Percentiles rank a stretch among this genome's conserved stretches.
phyloP scores from a whole-genome alignment of 169 alveolate genomes.

The Plasmodium relictum region DNA sequence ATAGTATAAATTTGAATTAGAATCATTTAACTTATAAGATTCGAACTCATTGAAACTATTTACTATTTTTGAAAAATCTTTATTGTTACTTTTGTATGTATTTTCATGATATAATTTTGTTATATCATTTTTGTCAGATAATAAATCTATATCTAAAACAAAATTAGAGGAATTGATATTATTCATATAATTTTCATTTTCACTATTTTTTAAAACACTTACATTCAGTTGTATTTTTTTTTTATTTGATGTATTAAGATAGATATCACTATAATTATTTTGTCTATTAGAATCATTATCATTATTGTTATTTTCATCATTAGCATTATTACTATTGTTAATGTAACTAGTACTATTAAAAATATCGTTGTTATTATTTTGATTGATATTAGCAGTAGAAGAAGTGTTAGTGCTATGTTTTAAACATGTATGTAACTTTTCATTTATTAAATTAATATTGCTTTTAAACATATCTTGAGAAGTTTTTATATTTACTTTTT shows the following conservation, averaged over 20 bases:
- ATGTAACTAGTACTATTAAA: too few species aligned
- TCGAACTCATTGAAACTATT: neutral
- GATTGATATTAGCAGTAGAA: neutral
- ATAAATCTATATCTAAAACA: neutral
- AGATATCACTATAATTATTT: neutral
- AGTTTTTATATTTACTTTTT: neutral
- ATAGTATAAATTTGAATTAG: too few species aligned
- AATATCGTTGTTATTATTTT: too few species aligned
- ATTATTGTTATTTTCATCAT: too few species aligned
- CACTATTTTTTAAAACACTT: neutral
- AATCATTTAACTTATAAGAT: too few species aligned
- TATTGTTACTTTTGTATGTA: neutral
- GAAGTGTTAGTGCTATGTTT: neutral
- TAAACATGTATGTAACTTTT: neutral
- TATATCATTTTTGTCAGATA: neutral
- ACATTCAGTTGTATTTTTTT: neutral
- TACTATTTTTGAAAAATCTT: neutral
- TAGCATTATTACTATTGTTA: too few species aligned
- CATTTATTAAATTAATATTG: neutral
- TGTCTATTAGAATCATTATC: neutral
- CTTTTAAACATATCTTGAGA: neutral
- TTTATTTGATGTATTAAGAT: conserved; percentile 15
- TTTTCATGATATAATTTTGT: neutral
- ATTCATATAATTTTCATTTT: neutral
- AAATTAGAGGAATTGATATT: neutral